Conservation (phyloP, 305 asterid genomes). For the Rubia balearica region DNA sequence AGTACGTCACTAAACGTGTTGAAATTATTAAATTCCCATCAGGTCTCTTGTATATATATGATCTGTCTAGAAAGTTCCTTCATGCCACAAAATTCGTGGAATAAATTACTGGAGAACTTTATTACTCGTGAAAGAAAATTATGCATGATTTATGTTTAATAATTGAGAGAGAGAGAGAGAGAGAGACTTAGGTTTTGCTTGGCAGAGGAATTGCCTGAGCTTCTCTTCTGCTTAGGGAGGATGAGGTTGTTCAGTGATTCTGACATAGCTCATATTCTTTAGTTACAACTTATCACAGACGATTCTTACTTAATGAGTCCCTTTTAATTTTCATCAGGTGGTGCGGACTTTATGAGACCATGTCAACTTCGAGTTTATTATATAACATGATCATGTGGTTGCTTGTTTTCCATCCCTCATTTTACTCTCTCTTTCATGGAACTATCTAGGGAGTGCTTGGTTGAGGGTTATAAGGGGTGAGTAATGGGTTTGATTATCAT, state of each 20-base stretch:
- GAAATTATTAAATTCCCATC: background rate
- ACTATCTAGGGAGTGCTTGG: no score
- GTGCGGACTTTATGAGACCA: background rate
- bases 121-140: background rate
- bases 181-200: background rate
- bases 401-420: background rate
- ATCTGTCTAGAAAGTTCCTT: background rate
- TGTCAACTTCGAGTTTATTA: background rate
- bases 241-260: background rate
- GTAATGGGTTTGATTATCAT: no score
- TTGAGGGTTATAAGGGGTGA: no score
- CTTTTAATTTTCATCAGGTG: background rate
- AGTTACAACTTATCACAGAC: background rate
- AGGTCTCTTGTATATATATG: background rate
- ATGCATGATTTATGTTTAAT: background rate
- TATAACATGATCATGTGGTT: background rate
- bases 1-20: background rate
- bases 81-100: background rate
- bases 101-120: background rate
- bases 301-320: background rate
- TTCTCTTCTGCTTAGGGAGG: background rate
- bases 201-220: background rate
- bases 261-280: background rate
- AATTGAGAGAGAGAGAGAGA: background rate
- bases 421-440: background rate